Base-by-base conservation (phyloP, 176 grass and related monocot genomes). In the Themeda triandra region DNA sequence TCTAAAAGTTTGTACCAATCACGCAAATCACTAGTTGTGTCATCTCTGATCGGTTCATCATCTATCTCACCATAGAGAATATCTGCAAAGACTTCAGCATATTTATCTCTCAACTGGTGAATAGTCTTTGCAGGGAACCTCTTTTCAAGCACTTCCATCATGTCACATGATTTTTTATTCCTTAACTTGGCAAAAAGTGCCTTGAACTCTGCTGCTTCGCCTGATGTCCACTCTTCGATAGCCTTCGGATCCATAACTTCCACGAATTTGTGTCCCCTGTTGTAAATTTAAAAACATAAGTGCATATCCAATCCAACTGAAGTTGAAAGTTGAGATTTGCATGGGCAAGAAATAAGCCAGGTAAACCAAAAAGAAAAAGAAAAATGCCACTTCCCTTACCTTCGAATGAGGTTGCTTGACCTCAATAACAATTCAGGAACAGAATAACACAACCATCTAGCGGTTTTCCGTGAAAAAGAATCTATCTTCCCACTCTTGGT, bases 121-220 rank as follows among this genome's bases (percentile, higher is more conserved):
- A 74, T 73, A 31, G 82, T 80, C 48, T 88, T 82, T 19, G 73
- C 12, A n/a, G 86, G 81, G 60, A 88, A 64, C 8, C 44, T 78
- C 31, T 56, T 36, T 19, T 8, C 40, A 56, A 73, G 77, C 13
- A 5, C 46, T 36, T 85, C 77, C 44, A 81, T 54, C 31, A 44
- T 63, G 3, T 80, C n/a, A 35, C 35, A 30, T 17, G 60, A 29
- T 7, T 84, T 64, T 65, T 48, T 10, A 80, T 81, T 72, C 21
- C 15, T 19, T 28, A 84, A 46, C 48, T 71, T 8, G 2, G 17
- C 8, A 82, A 88, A 88, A 48, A 80, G 64, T 24, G 28, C 31
- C 68, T 88, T 84, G 21, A 92, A 88, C n/a, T 73, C 49, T 21
- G 86, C 77, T 40, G 8, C 64, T 73, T 92, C 78, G 18, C 46